Evolutionary conservation across 1,284 basidiomycete genomes (phyloP).

Genomic region (Cutaneotrichosporon sp.): DNA sequence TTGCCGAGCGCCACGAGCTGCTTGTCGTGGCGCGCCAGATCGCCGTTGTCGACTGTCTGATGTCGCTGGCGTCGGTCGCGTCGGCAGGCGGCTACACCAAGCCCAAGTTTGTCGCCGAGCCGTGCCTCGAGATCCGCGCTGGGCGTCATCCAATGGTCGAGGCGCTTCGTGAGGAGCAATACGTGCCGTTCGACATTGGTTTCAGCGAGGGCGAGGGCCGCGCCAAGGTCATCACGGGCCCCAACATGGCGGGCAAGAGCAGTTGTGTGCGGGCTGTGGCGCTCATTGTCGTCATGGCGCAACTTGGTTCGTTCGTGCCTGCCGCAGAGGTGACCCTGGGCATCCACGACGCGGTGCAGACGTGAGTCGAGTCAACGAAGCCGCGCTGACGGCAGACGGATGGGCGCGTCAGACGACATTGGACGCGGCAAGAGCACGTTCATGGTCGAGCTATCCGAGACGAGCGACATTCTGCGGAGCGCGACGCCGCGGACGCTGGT

Average conservation of each 20-base stretch:
- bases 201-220: slow-evolving; percentile 51
- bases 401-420: slow-evolving; percentile 69
- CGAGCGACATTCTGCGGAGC: slow-evolving; percentile 75
- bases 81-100: slow-evolving; percentile 54
- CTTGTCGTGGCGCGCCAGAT: slow-evolving; percentile 68
- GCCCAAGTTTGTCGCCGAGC: slow-evolving; percentile 63
- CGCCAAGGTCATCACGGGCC: slow-evolving; percentile 65
- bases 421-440: slow-evolving; percentile 81
- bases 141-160: slow-evolving; percentile 76
- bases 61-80: slow-evolving; percentile 42
- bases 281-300: slow-evolving; percentile 49
- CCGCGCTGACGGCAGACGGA: slow-evolving; percentile 17
- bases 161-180: slow-evolving; percentile 65
- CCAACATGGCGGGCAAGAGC: slow-evolving; percentile 51
- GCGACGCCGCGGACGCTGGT: slow-evolving; percentile 70
- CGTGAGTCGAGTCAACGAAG: slow-evolving; percentile 47
- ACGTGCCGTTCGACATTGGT: slow-evolving; percentile 58
- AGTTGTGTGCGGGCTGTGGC: slow-evolving; percentile 43
- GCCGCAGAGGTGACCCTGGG: slow-evolving; percentile 66
- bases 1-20: slow-evolving; percentile 63
- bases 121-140: slow-evolving; percentile 45
- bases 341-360: slow-evolving; percentile 76
- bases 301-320: slow-evolving; percentile 57
- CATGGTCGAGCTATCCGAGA: slow-evolving; percentile 94
- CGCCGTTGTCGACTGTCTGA: slow-evolving; percentile 57